Base-by-base conservation (phyloP, 2,329 filamentous ascomycete species). In the Sporothrix humicola region DNA sequence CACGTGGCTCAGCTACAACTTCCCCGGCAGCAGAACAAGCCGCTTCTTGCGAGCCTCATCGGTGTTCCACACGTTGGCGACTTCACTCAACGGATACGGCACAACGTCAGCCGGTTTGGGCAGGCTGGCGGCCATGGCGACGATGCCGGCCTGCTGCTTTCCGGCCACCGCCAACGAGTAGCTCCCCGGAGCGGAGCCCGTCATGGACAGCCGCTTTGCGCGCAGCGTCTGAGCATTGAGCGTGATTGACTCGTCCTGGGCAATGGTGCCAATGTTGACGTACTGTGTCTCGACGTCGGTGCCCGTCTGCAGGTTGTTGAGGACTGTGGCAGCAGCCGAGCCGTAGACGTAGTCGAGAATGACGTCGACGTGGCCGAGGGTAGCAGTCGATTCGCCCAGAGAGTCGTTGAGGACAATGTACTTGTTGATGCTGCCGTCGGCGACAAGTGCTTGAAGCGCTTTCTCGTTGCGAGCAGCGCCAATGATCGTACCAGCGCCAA, bases 291-390 rank as follows among this genome's bases (percentile, higher is more conserved):
- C 81, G 50, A 52, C 50, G 13, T 42, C 31, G 44, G 78, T 78
- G 17, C 15, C 68, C 6, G 73, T 31, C 50, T 79, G 81, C 20
- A 87, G 77, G 3, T 81, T 82, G 5, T 90, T 87, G 1, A 90
- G 80, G 3, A 90, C 82, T 5, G 83, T 82, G 12, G 81, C 76
- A 0, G 83, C 79, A 17, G 84, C 81, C 0, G 82, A 80, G 0
- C 87, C 88, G 79, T 87, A 89, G 8, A 90, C 79, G 77, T 89
- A 90, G 77, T 90, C 88, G 0, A 90, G 80, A 2, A 90, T 82
- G 2, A 89, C 82, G 74, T 90, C 87, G 46, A 84, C 84, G 50
- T 84, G 82, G 1, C 81, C 83, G 0, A 85, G 80, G 9, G 79
- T 78, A 1, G 82, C 82, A 74, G 86, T 87, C 75, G 89, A 87